A percentile compares a stretch with the other conserved stretches of the same genome.
These are phyloP conservation scores for Fraxinus xanthoxyloides DNA, from an alignment of 305 asterid species.

Conservation along the genomic window DNA sequence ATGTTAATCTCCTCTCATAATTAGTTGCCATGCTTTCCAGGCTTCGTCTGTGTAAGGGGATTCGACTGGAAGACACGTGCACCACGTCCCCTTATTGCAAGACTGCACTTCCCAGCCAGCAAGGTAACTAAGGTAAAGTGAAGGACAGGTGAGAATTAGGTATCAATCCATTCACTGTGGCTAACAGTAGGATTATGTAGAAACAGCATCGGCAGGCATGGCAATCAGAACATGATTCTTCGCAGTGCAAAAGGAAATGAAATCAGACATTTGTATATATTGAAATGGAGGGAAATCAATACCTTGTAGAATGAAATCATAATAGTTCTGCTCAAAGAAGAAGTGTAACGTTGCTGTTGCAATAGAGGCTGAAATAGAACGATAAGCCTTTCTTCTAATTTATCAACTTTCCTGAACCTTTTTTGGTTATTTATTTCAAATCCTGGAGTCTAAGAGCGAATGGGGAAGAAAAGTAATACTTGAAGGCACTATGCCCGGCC, in stretches of 20 bases:
- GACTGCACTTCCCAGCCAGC: conserved; percentile 93
- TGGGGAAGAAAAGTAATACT: background rate
- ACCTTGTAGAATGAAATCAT: background rate
- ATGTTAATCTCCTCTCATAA: conserved; percentile 16
- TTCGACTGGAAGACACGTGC: conserved; percentile 75
- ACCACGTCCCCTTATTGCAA: conserved; percentile 85
- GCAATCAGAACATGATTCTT: background rate
- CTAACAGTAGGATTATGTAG: background rate
- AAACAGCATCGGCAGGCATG: background rate
- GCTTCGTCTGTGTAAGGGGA: conserved; percentile 91
- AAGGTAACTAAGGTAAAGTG: conserved; percentile 56
- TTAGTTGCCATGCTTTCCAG: conserved; percentile 42
- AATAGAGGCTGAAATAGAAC: background rate
- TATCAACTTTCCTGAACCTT: background rate
- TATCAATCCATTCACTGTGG: background rate
- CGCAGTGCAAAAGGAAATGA: background rate
- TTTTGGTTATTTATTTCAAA: background rate
- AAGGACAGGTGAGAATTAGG: conserved; percentile 43
- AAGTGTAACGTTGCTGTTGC: background rate
- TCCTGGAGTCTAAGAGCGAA: background rate
- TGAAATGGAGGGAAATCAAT: background rate
- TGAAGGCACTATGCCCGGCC: background rate
- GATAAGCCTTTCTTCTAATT: background rate
- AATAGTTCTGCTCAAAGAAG: background rate
- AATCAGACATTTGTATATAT: background rate